These are phyloP conservation scores for Chlamydomonas eustigma DNA, from an alignment of 139 green algal species.

Conservation along the genomic window DNA sequence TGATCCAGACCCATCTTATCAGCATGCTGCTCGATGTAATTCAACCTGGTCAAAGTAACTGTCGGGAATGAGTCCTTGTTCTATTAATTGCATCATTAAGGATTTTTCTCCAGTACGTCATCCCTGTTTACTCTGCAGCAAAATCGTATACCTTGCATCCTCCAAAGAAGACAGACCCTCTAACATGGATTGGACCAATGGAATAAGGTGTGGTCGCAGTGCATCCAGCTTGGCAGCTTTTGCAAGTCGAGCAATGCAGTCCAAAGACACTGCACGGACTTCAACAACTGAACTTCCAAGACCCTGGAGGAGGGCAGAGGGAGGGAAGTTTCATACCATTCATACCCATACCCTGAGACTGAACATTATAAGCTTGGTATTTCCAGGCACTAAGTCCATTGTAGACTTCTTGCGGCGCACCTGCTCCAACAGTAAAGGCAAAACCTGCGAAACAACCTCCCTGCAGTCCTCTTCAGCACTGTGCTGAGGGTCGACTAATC, in stretches of 20 bases:
- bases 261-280: conserved; percentile 49
- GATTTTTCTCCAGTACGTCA: no score
- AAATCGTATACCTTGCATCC: conserved; percentile 47
- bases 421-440: conserved; percentile 69
- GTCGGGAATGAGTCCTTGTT: no score
- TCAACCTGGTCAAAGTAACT: conserved; percentile 60
- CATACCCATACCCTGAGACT: no score
- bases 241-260: conserved; percentile 45
- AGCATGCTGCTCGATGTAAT: conserved; percentile 77
- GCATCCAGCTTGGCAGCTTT: conserved; percentile 33
- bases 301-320: no score
- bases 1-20: conserved; percentile 58
- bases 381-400: no score
- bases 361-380: no score
- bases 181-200: conserved; percentile 69
- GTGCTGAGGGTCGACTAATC: conserved; percentile 59
- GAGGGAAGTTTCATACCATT: no score
- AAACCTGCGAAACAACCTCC: conserved; percentile 37
- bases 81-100: no score
- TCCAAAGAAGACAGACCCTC: conserved; percentile 81
- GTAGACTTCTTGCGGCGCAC: no score
- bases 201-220: conserved; percentile 62
- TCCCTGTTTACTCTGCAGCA: no score
- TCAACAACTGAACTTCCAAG: conserved; percentile 3
- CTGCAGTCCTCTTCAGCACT: conserved; percentile 18